Percentiles rank a stretch among this genome's conserved stretches.
Evolutionary conservation across 163 green algal genomes (phyloP).

Genomic region (Prototheca wickerhamii): DNA sequence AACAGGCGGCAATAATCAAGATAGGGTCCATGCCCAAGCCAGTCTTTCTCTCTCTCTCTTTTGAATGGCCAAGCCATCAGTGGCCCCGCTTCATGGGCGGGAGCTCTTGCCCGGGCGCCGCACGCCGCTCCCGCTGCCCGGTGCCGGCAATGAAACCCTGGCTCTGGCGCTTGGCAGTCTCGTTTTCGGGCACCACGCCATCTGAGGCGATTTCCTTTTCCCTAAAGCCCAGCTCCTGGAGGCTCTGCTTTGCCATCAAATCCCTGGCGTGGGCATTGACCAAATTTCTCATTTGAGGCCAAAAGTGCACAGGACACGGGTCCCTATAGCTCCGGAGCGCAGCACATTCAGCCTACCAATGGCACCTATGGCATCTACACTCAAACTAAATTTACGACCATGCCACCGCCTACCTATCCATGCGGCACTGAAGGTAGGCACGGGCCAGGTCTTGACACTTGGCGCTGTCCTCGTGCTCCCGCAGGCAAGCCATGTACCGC

Average conservation of each 20-base stretch:
- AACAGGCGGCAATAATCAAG: no score
- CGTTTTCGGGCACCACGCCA: background rate
- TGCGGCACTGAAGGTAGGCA: conserved; percentile 76
- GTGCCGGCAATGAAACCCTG: background rate
- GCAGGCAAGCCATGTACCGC: conserved; percentile 69
- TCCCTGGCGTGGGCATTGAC: conserved; percentile 45
- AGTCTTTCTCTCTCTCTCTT: background rate
- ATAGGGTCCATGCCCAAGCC: no score
- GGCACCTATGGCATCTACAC: no score
- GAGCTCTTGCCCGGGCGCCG: background rate
- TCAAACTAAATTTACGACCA: no score
- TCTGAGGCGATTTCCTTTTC: conserved; percentile 6
- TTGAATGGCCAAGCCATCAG: background rate
- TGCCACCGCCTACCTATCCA: conserved; percentile 51
- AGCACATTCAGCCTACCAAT: no score
- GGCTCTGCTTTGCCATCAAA: conserved; percentile 68
- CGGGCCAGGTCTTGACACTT: conserved; percentile 56
- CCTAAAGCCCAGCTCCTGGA: conserved; percentile 62
- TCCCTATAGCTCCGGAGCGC: no score
- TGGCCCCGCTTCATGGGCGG: background rate
- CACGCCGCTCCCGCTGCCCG: background rate
- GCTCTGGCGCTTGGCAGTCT: background rate
- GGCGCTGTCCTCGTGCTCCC: conserved; percentile 44
- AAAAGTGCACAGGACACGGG: no score
- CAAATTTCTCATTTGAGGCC: no score